phyloP scores from a whole-genome alignment of 2,329 filamentous ascomycete genomes.

The Shiraia sp. region DNA sequence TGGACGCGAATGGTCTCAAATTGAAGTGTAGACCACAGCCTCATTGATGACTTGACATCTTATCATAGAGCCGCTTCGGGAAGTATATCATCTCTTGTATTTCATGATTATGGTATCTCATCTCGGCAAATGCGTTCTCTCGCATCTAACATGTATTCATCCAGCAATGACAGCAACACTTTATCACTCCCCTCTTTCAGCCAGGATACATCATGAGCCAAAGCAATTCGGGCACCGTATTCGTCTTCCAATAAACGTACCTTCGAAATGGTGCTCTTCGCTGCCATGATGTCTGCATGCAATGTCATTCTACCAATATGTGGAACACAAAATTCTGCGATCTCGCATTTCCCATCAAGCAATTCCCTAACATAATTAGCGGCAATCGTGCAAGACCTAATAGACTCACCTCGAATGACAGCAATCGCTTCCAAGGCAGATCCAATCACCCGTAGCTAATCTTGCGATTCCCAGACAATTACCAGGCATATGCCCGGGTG shows the following conservation, averaged over 20 bases:
- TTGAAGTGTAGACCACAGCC: neutral
- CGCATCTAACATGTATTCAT: constrained; percentile 28
- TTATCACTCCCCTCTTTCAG: constrained; percentile 27
- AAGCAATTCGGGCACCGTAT: constrained; percentile 29
- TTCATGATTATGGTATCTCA: constrained; percentile 20
- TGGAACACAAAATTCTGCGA: constrained; percentile 32
- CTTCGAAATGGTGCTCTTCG: constrained; percentile 30
- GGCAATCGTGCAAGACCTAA: too few species aligned
- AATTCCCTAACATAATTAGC: constrained; percentile 23
- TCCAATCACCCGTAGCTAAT: constrained; percentile 30
- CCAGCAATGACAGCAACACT: constrained; percentile 36
- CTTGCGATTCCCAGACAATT: constrained; percentile 44
- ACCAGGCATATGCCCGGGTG: constrained; percentile 44
- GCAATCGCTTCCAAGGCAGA: constrained; percentile 40
- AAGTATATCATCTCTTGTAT: neutral
- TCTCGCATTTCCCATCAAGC: constrained; percentile 31
- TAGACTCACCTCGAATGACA: constrained; percentile 37
- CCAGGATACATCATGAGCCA: constrained; percentile 38
- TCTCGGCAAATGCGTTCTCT: constrained; percentile 23
- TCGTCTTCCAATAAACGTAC: constrained; percentile 29
- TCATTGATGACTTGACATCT: too few species aligned
- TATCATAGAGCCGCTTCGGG: neutral
- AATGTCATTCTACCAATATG: constrained; percentile 26
- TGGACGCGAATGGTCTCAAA: neutral
- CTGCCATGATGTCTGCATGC: constrained; percentile 30